These are phyloP conservation scores for Lasiosphaeria ovina DNA, from an alignment of 495 filamentous ascomycete genomes.

Conservation along the genomic window DNA sequence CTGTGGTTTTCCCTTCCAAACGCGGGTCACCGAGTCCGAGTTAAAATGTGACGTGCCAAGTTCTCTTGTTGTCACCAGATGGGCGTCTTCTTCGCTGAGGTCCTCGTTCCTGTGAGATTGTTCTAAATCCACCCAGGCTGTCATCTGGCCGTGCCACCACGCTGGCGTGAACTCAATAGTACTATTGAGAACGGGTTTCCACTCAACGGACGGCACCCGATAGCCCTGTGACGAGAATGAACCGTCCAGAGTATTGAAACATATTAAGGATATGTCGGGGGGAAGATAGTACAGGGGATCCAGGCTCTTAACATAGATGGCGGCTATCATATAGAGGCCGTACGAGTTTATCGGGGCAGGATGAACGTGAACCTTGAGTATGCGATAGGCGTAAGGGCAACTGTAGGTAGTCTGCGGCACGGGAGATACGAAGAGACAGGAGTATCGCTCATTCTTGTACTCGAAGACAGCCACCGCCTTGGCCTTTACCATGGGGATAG, in stretches of 20 bases:
- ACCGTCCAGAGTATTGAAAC: neutral
- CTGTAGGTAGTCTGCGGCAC: neutral
- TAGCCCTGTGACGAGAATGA: neutral
- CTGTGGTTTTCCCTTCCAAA: no score
- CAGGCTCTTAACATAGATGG: neutral
- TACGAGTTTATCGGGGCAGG: neutral
- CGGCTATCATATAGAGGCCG: neutral
- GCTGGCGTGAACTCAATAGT: neutral
- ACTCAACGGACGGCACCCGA: neutral
- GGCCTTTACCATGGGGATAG: neutral
- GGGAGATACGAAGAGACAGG: neutral
- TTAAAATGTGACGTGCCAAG: no score
- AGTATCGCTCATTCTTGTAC: slow-evolving; percentile 1
- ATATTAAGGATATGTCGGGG: neutral
- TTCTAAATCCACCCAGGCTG: neutral
- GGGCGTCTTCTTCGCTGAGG: no score
- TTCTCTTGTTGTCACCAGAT: no score
- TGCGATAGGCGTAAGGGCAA: neutral
- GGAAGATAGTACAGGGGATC: neutral
- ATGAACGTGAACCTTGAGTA: neutral
- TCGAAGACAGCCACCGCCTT: neutral
- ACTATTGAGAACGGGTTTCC: neutral
- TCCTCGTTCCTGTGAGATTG: neutral
- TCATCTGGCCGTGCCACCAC: neutral
- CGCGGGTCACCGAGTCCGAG: no score